These are phyloP conservation scores for Phytophthora capsici DNA, from an alignment of 352 stramenopile genomes.

Conservation along the genomic window DNA sequence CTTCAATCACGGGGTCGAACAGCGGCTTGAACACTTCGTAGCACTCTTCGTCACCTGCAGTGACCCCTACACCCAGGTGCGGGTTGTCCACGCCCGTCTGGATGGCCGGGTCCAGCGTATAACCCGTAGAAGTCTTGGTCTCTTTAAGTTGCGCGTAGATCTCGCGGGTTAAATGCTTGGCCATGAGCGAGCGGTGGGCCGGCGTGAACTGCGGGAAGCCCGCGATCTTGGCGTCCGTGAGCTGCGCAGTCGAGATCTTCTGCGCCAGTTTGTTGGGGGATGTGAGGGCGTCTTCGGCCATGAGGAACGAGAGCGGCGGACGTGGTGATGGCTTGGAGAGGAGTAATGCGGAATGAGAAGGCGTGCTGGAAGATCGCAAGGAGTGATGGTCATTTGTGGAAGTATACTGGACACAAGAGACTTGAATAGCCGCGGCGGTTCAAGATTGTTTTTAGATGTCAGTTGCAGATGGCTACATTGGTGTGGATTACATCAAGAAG, in stretches of 20 bases:
- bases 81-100: constrained; percentile 74
- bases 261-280: constrained; percentile 83
- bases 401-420: constrained; percentile 12
- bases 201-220: constrained; percentile 80
- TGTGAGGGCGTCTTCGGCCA: constrained; percentile 41
- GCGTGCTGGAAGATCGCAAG: constrained; percentile 19
- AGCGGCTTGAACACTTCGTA: constrained; percentile 83
- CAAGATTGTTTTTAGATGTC: constrained; percentile 4
- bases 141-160: constrained; percentile 78
- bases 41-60: constrained; percentile 85
- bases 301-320: constrained; percentile 6
- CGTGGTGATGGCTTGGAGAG: constrained; percentile 1
- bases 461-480: not conserved
- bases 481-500: not conserved
- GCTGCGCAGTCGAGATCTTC: constrained; percentile 83
- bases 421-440: constrained; percentile 9
- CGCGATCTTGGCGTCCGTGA: constrained; percentile 64
- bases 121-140: constrained; percentile 68
- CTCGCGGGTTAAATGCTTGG: constrained; percentile 78
- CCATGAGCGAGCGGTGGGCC: constrained; percentile 79
- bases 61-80: constrained; percentile 74
- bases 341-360: constrained; percentile 30
- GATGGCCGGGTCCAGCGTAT: constrained; percentile 86
- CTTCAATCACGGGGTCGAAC: constrained; percentile 81
- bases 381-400: constrained; percentile 7